Evolutionary conservation across 768 basidiomycete genomes (phyloP).

Genomic region (Boletus subparvulus): DNA sequence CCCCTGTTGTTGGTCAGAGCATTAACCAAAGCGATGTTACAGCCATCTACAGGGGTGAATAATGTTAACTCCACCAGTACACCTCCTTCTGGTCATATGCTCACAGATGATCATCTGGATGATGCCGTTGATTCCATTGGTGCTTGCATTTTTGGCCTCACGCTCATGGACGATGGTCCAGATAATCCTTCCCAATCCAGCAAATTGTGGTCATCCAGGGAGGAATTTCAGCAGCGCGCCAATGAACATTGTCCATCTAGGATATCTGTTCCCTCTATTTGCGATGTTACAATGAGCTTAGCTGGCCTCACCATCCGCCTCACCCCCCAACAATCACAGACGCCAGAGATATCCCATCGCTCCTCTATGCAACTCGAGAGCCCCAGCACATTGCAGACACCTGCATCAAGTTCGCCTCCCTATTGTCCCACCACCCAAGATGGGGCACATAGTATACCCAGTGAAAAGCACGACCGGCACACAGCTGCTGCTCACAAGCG

Average conservation of each 20-base stretch:
- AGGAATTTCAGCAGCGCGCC: not conserved
- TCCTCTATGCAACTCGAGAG: not conserved
- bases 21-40: not conserved
- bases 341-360: not conserved
- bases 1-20: not conserved
- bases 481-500: not conserved
- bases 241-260: not conserved
- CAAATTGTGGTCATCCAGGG: conserved; percentile 1
- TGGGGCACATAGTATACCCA: not conserved
- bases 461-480: not conserved
- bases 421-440: not conserved
- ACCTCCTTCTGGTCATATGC: not conserved
- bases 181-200: not conserved
- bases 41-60: not conserved
- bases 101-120: no score
- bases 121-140: not conserved
- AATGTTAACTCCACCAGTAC: not conserved
- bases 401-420: not conserved
- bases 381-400: not conserved
- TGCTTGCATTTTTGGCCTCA: not conserved
- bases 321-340: not conserved
- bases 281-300: not conserved
- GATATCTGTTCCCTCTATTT: not conserved
- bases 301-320: not conserved
- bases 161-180: not conserved